Conservation (phyloP, 2,329 filamentous ascomycete species). For the Metarhizium humberi region DNA sequence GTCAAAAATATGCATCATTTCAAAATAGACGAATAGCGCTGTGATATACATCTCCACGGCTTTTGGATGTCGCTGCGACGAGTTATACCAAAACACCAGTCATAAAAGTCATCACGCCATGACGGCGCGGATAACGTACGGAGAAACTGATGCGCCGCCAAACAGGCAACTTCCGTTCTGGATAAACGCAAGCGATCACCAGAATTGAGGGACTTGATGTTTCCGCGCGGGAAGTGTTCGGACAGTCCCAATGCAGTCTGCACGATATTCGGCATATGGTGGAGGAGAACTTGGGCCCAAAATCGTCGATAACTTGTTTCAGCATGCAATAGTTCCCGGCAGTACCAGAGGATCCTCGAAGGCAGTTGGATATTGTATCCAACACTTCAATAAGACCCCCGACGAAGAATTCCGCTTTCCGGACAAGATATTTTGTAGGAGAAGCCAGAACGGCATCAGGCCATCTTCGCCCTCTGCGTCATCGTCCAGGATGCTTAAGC, state of each 20-base stretch:
- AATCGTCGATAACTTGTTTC: constrained; percentile 4
- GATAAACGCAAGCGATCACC: constrained; percentile 8
- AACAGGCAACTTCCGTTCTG: constrained; percentile 16
- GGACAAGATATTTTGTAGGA: constrained; percentile 15
- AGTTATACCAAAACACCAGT: constrained; percentile 22
- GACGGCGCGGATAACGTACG: constrained; percentile 12
- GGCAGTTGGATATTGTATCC: constrained; percentile 17
- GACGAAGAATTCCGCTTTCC: constrained; percentile 2
- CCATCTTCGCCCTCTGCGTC: constrained; percentile 15
- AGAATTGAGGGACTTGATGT: too few relatives aligned
- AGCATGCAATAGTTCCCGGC: constrained; percentile 15
- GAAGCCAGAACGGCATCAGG: constrained; percentile 14
- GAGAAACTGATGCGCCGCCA: constrained; percentile 23
- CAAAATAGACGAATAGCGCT: constrained; percentile 21
- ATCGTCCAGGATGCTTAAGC: constrained; percentile 18
- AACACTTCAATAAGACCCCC: constrained; percentile 16
- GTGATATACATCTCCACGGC: constrained; percentile 21
- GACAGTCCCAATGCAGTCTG: too few relatives aligned
- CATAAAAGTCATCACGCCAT: constrained; percentile 18
- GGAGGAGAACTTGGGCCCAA: constrained; percentile 5
- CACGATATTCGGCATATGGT: not conserved
- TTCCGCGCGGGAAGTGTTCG: too few relatives aligned
- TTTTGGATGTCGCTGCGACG: constrained; percentile 18
- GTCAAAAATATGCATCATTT: constrained; percentile 1
- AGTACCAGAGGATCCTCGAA: constrained; percentile 8